Evolutionary conservation across 108 stramenopile species (phyloP), one percentile per base, ranked within the genome.

Genomic region (Stephanodiscus triporus): DNA sequence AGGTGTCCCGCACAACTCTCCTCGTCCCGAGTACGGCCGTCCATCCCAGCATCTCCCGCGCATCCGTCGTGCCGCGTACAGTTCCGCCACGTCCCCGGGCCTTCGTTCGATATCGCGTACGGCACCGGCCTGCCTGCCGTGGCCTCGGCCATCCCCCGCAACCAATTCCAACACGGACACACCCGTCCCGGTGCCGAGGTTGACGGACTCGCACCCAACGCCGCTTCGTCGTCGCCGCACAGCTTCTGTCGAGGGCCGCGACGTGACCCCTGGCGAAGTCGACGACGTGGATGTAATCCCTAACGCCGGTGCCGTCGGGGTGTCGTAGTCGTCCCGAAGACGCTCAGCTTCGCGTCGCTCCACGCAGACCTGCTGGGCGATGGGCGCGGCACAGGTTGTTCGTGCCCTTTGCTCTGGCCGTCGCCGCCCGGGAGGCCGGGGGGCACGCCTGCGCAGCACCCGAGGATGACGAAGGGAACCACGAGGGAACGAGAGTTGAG

Each of bases 281-380:
- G 2, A 99, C 94, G 1, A 99, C 99, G 73, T 99, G 99, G 62
- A 99, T 97, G 85, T 99, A 99, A 80, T 99, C 99, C n/a, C 99
- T 84, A 9, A 99, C 95, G 24, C 94, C 99, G 17, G 99, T 99
- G 45, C 99, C 99, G 75, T 99, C 99, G 11, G 87, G 27, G 99
- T 99, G 70, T 96, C 94, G 68, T 98, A 99, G 76, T 99, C 98
- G 72, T 92, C 68, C 99, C 99, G 87, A 98, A 99, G 27, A 99
- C 86, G 54, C 82, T 93, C 34, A 99, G 80, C 79, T 89, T 86
- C 88, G 27, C 97, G 85, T 57, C 97, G 76, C 6, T 98, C 99
- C 2, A 99, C 97, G 61, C 91, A 89, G 6, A 93, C 92, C 73
- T 93, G 92, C 9, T 94, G 87, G 57, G 98, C 86, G 73, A 89